Base-by-base conservation (phyloP, 371 early-diverging fungal species). In the Apophysomyces sp. region DNA sequence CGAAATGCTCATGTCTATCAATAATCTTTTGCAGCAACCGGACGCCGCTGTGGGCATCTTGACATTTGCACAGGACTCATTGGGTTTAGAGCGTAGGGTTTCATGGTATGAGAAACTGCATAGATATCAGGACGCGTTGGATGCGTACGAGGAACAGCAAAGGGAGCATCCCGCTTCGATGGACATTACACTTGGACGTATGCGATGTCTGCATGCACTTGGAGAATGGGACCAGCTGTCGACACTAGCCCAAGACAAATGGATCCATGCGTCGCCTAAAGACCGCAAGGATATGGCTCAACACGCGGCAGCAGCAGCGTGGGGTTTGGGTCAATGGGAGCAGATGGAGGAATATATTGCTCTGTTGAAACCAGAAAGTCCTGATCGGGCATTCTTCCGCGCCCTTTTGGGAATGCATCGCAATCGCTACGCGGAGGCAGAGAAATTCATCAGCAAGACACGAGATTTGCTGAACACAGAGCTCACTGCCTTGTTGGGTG, bases 11-110 rank as follows among this genome's bases (percentile, higher is more conserved):
- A 98, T 99, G 71, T 88, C 90, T 31, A 93, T 98, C 68, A 98
- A 99, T 77, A 96, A 95, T 76, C 84, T 92, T 36, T 83, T 98
- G 3, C 97, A 98, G 69, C 94, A 94, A 64, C 95, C 96, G 8
- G 99, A 99, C 77, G 94, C 98, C 2, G 98, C 98, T 2, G 88
- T 94, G 36, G 99, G 99, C 60, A 92, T 98, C 60, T 78, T 98
- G 52, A 92, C 89, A 4, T 90, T 89, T 77, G 97, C 97, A 12
- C 94, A 95, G 73, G 86, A 93, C 58, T 86, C 90, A 8, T 89
- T 95, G 59, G 89, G 94, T 49, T 83, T 96, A 9, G 90, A 91
- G 62, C 86, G 95, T 49, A 90, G 91, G 67, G 95, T 94, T 39
- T 85, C 93, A 0, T 99, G 99, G 99, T 96, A 93, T 67, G 93